These are phyloP conservation scores for Tilletia walkeri DNA, from an alignment of 1,284 basidiomycete genomes.

Conservation along the genomic window DNA sequence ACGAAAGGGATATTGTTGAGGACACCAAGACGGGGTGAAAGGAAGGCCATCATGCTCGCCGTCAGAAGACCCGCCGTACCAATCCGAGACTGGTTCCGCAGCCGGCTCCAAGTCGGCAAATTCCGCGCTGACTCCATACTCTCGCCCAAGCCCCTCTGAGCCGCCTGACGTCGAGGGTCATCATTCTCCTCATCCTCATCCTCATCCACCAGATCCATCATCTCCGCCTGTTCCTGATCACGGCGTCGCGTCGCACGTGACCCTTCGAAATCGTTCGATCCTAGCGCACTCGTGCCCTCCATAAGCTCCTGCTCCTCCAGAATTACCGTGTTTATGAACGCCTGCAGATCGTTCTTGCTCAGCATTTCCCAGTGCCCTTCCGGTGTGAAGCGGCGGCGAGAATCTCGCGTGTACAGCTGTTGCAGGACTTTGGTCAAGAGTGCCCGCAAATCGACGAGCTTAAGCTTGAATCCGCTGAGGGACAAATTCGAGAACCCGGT, in stretches of 20 bases:
- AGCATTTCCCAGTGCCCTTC: conserved; percentile 81
- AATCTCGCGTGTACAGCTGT: conserved; percentile 49
- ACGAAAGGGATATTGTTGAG: conserved; percentile 96
- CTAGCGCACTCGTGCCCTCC: neutral
- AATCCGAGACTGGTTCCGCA: conserved; percentile 5
- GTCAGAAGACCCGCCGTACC: conserved; percentile 46
- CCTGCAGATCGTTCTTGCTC: conserved; percentile 68
- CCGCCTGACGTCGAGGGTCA: conserved; percentile 15
- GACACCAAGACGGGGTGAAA: conserved; percentile 81
- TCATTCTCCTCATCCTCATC: conserved; percentile 15
- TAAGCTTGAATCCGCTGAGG: conserved; percentile 39
- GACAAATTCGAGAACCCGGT: neutral
- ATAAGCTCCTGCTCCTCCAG: conserved; percentile 48
- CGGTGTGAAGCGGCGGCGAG: conserved; percentile 35
- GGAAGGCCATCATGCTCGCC: conserved; percentile 69
- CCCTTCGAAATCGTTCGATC: conserved; percentile 11
- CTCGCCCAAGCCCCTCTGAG: neutral
- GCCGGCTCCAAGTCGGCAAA: conserved; percentile 24
- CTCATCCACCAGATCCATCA: conserved; percentile 21
- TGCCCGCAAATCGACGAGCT: conserved; percentile 31
- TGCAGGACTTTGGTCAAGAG: conserved; percentile 44
- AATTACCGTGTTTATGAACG: conserved; percentile 85
- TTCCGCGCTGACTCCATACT: conserved; percentile 21
- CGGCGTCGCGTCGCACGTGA: conserved; percentile 8
- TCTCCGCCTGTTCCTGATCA: conserved; percentile 12